These are phyloP conservation scores for Malus fusca DNA, from an alignment of 306 rosid genomes.

Conservation along the genomic window DNA sequence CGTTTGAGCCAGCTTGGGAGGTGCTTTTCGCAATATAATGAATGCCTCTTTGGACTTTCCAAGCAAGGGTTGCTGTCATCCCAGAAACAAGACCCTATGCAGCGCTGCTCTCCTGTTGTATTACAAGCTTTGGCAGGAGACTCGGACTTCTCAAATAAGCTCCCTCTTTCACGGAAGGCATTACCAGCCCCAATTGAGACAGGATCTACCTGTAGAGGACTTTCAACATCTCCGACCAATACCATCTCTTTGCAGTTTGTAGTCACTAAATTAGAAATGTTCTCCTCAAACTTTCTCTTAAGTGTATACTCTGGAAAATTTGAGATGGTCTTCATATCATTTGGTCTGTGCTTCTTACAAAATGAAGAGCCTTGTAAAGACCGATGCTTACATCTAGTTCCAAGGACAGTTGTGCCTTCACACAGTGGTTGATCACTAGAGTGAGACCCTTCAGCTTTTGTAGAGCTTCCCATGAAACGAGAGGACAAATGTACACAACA, in stretches of 20 bases:
- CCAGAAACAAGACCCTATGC: constrained; percentile 64
- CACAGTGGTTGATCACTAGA: constrained; percentile 75
- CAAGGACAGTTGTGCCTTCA: constrained; percentile 96
- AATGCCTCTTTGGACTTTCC: constrained; percentile 77
- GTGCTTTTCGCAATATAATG: constrained; percentile 79
- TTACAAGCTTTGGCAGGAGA: constrained; percentile 36
- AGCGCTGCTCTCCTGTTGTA: constrained; percentile 33
- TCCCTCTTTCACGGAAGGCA: constrained; percentile 27
- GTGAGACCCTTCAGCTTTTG: constrained; percentile 43
- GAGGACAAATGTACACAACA: constrained; percentile 95
- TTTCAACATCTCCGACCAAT: constrained; percentile 38
- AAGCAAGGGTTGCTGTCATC: constrained; percentile 56
- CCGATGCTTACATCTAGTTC: constrained; percentile 90
- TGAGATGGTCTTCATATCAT: constrained; percentile 35
- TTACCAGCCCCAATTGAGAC: constrained; percentile 33
- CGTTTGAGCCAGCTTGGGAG: constrained; percentile 99
- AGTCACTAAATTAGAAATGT: constrained; percentile 33
- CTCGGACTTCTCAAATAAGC: constrained; percentile 36
- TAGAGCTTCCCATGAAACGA: constrained; percentile 66
- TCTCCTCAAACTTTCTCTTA: constrained; percentile 68
- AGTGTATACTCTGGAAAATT: constrained; percentile 34
- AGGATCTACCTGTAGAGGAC: constrained; percentile 57
- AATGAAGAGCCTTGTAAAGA: constrained; percentile 64
- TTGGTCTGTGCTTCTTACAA: constrained; percentile 89
- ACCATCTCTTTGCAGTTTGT: constrained; percentile 44